These are phyloP conservation scores for Vararia minispora DNA, from an alignment of 768 basidiomycete genomes.

Conservation along the genomic window DNA sequence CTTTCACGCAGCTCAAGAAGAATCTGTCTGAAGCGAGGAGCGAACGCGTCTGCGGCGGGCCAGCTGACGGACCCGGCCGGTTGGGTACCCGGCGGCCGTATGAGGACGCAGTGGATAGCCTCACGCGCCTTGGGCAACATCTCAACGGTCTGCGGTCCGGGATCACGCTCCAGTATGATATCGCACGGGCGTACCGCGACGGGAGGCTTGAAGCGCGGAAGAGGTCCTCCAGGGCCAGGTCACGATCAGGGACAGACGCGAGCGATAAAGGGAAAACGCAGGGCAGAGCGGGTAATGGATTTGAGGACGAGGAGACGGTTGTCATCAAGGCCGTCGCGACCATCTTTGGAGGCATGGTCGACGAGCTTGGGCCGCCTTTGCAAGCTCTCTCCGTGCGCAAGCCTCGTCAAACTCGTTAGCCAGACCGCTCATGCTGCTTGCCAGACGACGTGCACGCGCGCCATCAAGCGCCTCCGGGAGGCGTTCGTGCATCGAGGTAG, in stretches of 20 bases:
- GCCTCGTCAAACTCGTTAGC: background rate
- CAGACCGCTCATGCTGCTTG: no score
- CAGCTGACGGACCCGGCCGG: slow-evolving; percentile 1
- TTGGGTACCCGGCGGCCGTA: slow-evolving; percentile 45
- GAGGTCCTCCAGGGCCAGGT: no score
- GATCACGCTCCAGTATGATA: slow-evolving; percentile 72
- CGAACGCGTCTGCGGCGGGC: slow-evolving; percentile 49
- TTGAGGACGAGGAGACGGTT: slow-evolving; percentile 25
- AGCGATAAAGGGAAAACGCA: slow-evolving; percentile 15
- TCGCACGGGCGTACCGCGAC: slow-evolving; percentile 49
- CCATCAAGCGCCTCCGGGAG: slow-evolving; percentile 52
- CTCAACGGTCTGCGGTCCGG: slow-evolving; percentile 82
- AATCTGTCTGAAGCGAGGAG: slow-evolving; percentile 80
- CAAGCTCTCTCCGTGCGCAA: slow-evolving; percentile 56
- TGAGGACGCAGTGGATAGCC: slow-evolving; percentile 75
- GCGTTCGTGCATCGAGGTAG: slow-evolving; percentile 43
- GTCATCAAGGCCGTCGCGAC: slow-evolving; percentile 51
- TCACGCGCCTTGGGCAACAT: slow-evolving; percentile 90
- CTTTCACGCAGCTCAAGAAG: slow-evolving; percentile 84
- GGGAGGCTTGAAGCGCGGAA: no score
- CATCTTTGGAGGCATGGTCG: slow-evolving; percentile 70
- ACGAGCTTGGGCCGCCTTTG: slow-evolving; percentile 70
- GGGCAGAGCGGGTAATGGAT: slow-evolving; percentile 5
- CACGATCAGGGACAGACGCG: slow-evolving; percentile 18
- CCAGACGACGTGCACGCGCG: slow-evolving; percentile 49